Evolutionary conservation across 1,284 basidiomycete species (phyloP), one percentile per base, ranked within the genome.

Genomic region (Puccinia triticina): DNA sequence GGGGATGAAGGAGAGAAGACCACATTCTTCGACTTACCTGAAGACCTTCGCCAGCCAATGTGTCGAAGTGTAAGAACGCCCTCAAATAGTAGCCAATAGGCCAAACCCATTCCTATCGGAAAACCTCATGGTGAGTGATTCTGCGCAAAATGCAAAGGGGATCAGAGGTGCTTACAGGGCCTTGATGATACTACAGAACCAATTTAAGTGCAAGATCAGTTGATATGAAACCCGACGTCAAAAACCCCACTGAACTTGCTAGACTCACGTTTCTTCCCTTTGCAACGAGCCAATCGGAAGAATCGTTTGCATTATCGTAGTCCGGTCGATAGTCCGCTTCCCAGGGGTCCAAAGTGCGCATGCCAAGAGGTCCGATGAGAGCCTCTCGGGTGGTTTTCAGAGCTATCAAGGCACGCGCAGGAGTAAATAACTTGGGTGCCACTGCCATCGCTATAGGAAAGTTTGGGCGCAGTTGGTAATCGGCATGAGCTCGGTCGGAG

Each of bases 251-350:
- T 59, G 48, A n/a, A 16, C 29, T 64, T 64, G 16, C 12, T 48
- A 18, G 12, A 71, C 71, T 69, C 37, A 26, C 29, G 88, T 97
- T 98, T 88, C 93, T 89, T 3, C 96, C 96, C 87, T 97, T 96
- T 10, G 96, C 95, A 73, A 95, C 88, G 5, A 91, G 88, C 82
- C 90, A 88, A 86, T 98, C 95, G n/a, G 88, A 88, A 1, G 92
- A 91, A 86, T 98, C 95, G 86, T 96, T 94, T 29, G 93, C 90
- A 85, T 98, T 98, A 88, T 97, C 94, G 86, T 98, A 98, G 85
- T 91, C 89, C 8, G 93, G 93, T 37, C 86, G 90, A 88, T 97
- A 98, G 84, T 96, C 93, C 85, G 91, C 87, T 86, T 98, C 95
- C 46, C 85, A 86, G 5, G 94, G 91, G 87, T 98, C 95, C 82